Base-by-base conservation (phyloP, 176 grass and related monocot species). In the Areca catechu region DNA sequence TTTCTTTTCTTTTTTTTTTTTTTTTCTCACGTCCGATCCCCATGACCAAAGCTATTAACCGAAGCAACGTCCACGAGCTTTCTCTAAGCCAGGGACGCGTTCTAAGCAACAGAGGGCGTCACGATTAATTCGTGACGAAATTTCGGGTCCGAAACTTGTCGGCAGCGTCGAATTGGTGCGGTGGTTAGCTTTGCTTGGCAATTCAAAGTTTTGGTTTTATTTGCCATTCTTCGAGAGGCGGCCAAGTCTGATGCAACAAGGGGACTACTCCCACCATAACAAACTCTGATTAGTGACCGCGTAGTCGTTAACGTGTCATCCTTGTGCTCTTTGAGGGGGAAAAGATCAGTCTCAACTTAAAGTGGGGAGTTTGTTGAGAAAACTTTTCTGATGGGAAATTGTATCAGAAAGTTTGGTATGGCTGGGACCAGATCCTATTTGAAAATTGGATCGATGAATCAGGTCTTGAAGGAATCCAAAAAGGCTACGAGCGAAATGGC, bases 301-400 rank as follows among this genome's bases (percentile, higher is more conserved):
- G 17, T 51, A 2, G 61, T 62, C 49, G 63, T 34, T 48, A 43
- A 9, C 14, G 10, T 10, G 34, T 43, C 34, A 3, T 43, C 34
- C 34, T 9, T 43, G 34, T 43, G 34, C 34, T 43, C 1, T 43
- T 12, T 12, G 34, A 12, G 17, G 50, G 50, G 4, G 15, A 73
- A 74, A 66, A 67, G 56, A 62, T 73, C 65, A 89, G 76, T 77
- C 23, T 24, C 71, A 83, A 71, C 71, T 69, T 76, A 61, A 71
- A 61, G 5, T 4, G n/a, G 20, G 20, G 23, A 70, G 85, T 88
- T 83, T 88, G 86, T 84, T 89, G 83, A 52, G 15, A 69, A 48
- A 43, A 69, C 75, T 81, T 73, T 71, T 48, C 17, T 75, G 86
- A 89, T 75, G 74, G 65, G 30, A 51, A 63, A 21, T 68, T 50